phyloP scores from a whole-genome alignment of 2,329 filamentous ascomycete species.

The Scedosporium aurantiacum region DNA sequence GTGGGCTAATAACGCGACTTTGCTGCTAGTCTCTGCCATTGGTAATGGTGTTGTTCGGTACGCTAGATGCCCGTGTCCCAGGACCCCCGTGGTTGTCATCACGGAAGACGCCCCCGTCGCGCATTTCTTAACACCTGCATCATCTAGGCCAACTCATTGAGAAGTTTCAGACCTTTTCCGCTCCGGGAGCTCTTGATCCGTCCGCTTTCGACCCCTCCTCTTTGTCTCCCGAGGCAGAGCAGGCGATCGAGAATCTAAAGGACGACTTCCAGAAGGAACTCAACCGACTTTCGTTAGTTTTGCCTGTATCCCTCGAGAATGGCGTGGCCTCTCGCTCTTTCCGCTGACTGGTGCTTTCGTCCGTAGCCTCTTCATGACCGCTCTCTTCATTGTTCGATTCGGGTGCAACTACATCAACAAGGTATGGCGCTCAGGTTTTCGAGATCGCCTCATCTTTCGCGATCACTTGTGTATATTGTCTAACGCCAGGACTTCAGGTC shows the following conservation, averaged over 20 bases:
- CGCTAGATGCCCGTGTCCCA: constrained; percentile 2
- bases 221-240: constrained; percentile 9
- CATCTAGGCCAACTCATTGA: constrained; percentile 30
- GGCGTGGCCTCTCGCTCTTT: neutral
- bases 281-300: constrained; percentile 8
- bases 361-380: constrained; percentile 53
- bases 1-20: neutral
- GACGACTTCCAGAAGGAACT: constrained; percentile 25
- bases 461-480: neutral
- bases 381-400: constrained; percentile 58
- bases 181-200: constrained; percentile 8
- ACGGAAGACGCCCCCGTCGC: constrained; percentile 2
- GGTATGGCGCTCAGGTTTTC: constrained; percentile 16
- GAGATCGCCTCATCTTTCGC: neutral
- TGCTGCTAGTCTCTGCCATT: constrained; percentile 35
- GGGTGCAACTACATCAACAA: constrained; percentile 51
- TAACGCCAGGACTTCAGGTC: constrained; percentile 26
- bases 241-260: constrained; percentile 16
- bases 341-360: constrained; percentile 3
- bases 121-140: constrained; percentile 7
- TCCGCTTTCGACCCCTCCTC: constrained; percentile 9
- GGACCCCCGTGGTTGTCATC: neutral
- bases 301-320: neutral
- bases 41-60: constrained; percentile 49
- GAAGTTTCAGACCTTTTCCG: constrained; percentile 34